Base-by-base conservation (phyloP, 129 eudicot species). In the Silybum marianum region DNA sequence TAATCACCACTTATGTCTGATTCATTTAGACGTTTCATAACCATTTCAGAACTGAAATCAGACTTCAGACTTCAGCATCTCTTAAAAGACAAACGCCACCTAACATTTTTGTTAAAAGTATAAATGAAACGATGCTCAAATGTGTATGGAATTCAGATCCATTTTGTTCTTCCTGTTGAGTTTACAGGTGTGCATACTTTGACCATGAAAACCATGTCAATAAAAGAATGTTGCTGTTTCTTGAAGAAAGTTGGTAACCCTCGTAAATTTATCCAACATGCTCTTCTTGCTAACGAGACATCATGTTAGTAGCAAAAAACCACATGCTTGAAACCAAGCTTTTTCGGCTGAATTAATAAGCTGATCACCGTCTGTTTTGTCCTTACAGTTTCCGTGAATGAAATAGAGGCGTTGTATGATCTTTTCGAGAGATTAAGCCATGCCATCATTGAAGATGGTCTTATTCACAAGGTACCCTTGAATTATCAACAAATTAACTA, bases 201-300 rank as follows among this genome's bases (percentile, higher is more conserved):
- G 63, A 70, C 54, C 62, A 75, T 85, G 78, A 54, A 23, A 69
- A 74, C 62, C 30, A 89, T 91, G 92, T 39, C 77, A 25, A 60
- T 88, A 63, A 65, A 88, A 48, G 75, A 87, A 48, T 82, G 88
- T 78, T 93, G 93, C 82, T 88, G 85, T 75, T 83, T 82, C 85
- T 86, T 86, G 63, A 87, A 86, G 74, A 93, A 74, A 89, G 71
- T 81, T 66, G 63, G 79, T 66, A 70, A 79, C 67, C 48, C 73
- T 1, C 85, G 88, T 22, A 82, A 78, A 63, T 65, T 87, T 42
- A 84, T 82, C 36, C 84, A 87, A n/a, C 77, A 74, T n/a, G 88
- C 85, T 22, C 34, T 82, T 80, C 98, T 94, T 46, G 98, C 98
- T 84, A 84, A 95, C 9, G 88, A 94, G 76, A 94, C 98, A 74